A percentile compares a stretch with the other conserved stretches of the same genome.
phyloP scores from a whole-genome alignment of 345 rosid species.

The Eucalyptus dawsonii region DNA sequence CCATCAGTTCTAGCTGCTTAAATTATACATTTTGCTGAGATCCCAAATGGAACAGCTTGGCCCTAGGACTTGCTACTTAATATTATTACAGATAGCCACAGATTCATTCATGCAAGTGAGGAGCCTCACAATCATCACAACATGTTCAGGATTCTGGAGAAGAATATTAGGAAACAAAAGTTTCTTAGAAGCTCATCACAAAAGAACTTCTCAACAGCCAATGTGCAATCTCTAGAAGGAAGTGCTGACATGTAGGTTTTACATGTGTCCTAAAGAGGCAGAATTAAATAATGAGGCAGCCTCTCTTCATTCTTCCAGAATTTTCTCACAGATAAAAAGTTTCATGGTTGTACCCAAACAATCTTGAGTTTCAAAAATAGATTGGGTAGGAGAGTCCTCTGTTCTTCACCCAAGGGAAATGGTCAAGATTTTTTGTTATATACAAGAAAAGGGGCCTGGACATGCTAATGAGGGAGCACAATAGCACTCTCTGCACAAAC shows the following conservation, averaged over 20 bases:
- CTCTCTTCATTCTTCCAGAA: neutral
- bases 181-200: neutral
- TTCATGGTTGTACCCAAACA: neutral
- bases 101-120: neutral
- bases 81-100: neutral
- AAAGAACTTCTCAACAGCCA: neutral
- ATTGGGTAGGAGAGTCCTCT: neutral
- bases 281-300: neutral
- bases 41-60: neutral
- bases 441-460: neutral
- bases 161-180: neutral
- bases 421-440: neutral
- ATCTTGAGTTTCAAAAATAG: neutral
- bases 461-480: neutral
- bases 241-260: neutral
- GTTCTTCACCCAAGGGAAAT: neutral
- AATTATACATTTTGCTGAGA: neutral
- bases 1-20: neutral
- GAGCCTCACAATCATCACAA: neutral
- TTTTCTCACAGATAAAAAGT: neutral
- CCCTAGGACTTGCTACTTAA: neutral
- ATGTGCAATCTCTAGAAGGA: neutral
- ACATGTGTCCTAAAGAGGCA: neutral
- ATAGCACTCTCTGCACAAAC: neutral
- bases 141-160: neutral